Evolutionary conservation across 352 stramenopile genomes (phyloP), one percentile per base, ranked within the genome.

Genomic region (Phytophthora syringae): DNA sequence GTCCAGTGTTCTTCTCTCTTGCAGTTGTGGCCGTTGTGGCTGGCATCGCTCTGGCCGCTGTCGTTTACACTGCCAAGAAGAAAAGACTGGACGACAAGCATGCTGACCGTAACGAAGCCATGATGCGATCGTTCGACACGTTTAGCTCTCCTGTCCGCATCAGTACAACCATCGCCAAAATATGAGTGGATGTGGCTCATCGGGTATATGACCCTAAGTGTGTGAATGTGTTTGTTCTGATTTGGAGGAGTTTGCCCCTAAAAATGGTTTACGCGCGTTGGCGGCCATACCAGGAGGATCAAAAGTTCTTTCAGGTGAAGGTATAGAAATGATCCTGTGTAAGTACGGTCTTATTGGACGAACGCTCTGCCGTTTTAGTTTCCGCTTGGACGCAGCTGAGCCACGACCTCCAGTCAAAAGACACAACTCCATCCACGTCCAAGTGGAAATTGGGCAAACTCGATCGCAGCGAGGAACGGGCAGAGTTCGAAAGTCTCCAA

Each of bases 61-160:
- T 78, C 1, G 70, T 52, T n/a, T 71, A 58, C 22, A 13, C 30
- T 3, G 56, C 52, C 13, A 72, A 75, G 53, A 78, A 72, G 52
- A 74, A 72, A 42, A 72, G 69, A 61, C 22, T 78, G 12, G 40
- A 66, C 21, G 56, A 78, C 21, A 74, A 78, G 56, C 51, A 48
- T 7, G 52, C 66, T 15, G 70, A 72, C 37, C 65, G 47, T 7
- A 60, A 74, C 39, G 55, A 60, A 13, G 61, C 60, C 22, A 52
- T 71, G 39, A 54, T 49, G 16, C 60, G 52, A 24, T 67, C 70
- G 11, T 78, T 78, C 21, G 70, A 74, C 48, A 72, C 51, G 13
- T 66, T 61, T 39, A 71, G 56, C 49, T 74, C 70, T 3, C 70
- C 70, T 5, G 36, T 78, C 21, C 43, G 55, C 25, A 63, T 77